These are phyloP conservation scores for Diplocarpon mali DNA, from an alignment of 2,329 filamentous ascomycete genomes.

Conservation along the genomic window DNA sequence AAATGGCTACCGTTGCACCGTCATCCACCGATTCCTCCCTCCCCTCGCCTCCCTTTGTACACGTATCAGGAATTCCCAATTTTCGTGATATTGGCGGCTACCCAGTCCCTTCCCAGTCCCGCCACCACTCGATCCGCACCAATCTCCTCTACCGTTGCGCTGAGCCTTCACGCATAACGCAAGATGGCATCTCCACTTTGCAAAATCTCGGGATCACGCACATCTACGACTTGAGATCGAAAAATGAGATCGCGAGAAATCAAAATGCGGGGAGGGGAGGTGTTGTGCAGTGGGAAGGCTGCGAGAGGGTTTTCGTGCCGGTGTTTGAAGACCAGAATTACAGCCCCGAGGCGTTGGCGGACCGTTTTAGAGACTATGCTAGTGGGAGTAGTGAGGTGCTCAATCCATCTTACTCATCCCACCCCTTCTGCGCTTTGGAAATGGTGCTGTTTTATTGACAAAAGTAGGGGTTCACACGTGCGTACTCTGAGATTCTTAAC, in stretches of 20 bases:
- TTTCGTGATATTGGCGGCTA: constrained; percentile 59
- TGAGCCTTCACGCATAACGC: constrained; percentile 48
- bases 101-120: constrained; percentile 28
- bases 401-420: not conserved
- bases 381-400: constrained; percentile 35
- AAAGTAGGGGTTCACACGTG: constrained; percentile 46
- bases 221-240: constrained; percentile 59
- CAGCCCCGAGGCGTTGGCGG: constrained; percentile 49
- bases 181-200: constrained; percentile 41
- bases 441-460: no score
- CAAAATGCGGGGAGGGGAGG: constrained; percentile 27
- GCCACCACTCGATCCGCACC: constrained; percentile 35
- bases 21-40: constrained; percentile 5
- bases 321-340: constrained; percentile 54
- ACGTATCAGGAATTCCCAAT: constrained; percentile 50
- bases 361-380: constrained; percentile 50
- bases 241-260: constrained; percentile 42
- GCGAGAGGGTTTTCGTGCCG: constrained; percentile 47
- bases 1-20: not conserved
- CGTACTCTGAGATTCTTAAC: constrained; percentile 50
- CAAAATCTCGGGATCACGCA: constrained; percentile 46
- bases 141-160: constrained; percentile 56
- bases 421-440: no score
- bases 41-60: constrained; percentile 37
- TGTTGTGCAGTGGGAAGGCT: constrained; percentile 37